Evolutionary conservation across 805 yeast species (phyloP).

Genomic region (Grigorovia yakushimaensis): DNA sequence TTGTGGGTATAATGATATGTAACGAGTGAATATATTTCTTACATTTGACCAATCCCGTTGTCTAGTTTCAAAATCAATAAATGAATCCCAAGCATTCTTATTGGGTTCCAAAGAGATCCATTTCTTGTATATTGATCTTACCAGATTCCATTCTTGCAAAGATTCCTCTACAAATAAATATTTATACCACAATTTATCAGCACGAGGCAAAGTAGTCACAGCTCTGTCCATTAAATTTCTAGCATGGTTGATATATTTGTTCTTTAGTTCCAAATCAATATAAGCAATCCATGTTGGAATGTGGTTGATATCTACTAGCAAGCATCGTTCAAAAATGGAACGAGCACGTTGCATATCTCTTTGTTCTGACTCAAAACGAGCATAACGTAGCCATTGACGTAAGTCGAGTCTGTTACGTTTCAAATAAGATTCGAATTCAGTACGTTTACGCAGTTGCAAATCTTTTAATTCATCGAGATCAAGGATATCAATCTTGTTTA

Average conservation of each 20-base stretch:
- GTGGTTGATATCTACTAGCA: slow-evolving; percentile 63
- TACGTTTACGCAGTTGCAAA: slow-evolving; percentile 63
- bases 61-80: slow-evolving; percentile 60
- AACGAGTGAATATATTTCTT: slow-evolving; percentile 48
- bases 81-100: slow-evolving; percentile 62
- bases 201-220: slow-evolving; percentile 60
- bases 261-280: slow-evolving; percentile 64
- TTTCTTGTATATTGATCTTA: slow-evolving; percentile 56
- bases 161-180: slow-evolving; percentile 79
- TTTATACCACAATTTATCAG: slow-evolving; percentile 79
- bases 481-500: slow-evolving; percentile 35
- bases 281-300: slow-evolving; percentile 84
- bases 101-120: slow-evolving; percentile 80
- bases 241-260: slow-evolving; percentile 76
- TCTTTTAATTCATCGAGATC: slow-evolving; percentile 79
- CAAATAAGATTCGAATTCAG: slow-evolving; percentile 79
- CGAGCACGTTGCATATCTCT: slow-evolving; percentile 47
- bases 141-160: slow-evolving; percentile 50
- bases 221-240: slow-evolving; percentile 77
- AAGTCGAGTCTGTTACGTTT: slow-evolving; percentile 72
- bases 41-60: slow-evolving; percentile 50
- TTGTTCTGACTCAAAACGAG: slow-evolving; percentile 75
- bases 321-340: slow-evolving; percentile 79
- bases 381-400: slow-evolving; percentile 89
- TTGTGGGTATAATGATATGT: slow-evolving; percentile 42